Base-by-base conservation (phyloP, 495 filamentous ascomycete species). In the Xylaria intraflava region DNA sequence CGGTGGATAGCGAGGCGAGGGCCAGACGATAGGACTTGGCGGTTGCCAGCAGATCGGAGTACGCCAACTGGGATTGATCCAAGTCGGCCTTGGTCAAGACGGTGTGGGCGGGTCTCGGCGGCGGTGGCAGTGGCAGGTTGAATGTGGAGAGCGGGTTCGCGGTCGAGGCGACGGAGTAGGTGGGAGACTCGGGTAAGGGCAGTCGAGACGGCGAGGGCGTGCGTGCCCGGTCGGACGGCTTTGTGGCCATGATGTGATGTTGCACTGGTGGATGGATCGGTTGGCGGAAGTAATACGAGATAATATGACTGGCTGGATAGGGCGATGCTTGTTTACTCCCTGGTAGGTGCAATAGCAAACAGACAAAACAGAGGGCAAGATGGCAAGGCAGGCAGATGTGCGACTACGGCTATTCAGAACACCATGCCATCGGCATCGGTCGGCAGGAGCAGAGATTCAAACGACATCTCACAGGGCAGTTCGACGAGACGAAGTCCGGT, bases 61-160 rank as follows among this genome's bases (percentile, higher is more conserved):
- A 85, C 35, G 82, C 80, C 19, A 65, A 60, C 57, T 83, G 80
- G 0, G 80, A 83, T 43, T 70, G 64, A 47, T 80, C 79, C 53
- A 85, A 78, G 61, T 85, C 82, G 62, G 71, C 59, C 59, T 81
- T 80, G 45, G 79, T 76, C 44, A 85, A 73, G 50, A 84, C 75
- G 55, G 78, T 69, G 56, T 82, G 75, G 10, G 75, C 63, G 17
- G 78, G 71, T 17, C 69, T 70, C 0, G 81, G 81, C 6, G 79
- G 76, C 0, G 79, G 82, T 8, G 79, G 78, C 6, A 78, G 68
- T 0, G 80, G 81, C 10, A 85, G 65, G 62, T 80, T 79, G 65
- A 75, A 78, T 16, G 76, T 67, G 16, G 78, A 77, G 27, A 79
- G 66, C 20, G 76, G 80, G 61, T 81, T 76, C 23, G 80, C 75